Evolutionary conservation across 2,329 filamentous ascomycete genomes (phyloP), one percentile per base, ranked within the genome.

Genomic region (Calonectria montana): DNA sequence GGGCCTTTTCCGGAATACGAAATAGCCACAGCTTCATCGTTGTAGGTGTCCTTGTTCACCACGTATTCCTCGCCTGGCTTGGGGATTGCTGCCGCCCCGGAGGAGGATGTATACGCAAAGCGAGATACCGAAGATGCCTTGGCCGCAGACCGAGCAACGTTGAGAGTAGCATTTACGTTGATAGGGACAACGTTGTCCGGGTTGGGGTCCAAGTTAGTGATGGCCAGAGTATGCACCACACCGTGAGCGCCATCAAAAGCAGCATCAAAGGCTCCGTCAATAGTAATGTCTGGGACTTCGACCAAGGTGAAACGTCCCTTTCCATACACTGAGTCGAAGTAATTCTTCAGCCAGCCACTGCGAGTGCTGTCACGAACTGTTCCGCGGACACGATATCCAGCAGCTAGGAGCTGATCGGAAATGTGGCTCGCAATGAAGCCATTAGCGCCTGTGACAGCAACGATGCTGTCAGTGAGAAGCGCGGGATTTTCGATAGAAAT

Each of bases 211-310:
- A 85, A 76, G 10, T 67, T 79, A 31, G 80, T 72, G 35, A 81
- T 78, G 29, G 80, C 80, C 9, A 84, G 85, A 2, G 81, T 78
- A 73, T 87, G 84, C 15, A 82, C 76, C 57, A 86, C 76, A 3
- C 78, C 83, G 1, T 73, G 74, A 12, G 75, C 62, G 23, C 75
- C 81, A 55, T 80, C 77, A 47, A 82, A 69, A 1, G 76, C 80
- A 6, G 79, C 78, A 15, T 77, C 75, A 53, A 78, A 82, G n/a
- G 78, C 77, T 2, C 73, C 66, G 1, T 73, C 68, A 10, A 50
- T 71, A 1, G 39, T 50, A 27, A 86, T 81, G 43, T 86, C 81
- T 1, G 79, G 74, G 1, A 86, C 81, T 18, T 75, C 69, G 7
- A 80, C 74, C 1, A 83, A 43, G 50, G 82, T 79, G 31, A 86